A percentile compares a stretch with the other conserved stretches of the same genome.
Evolutionary conservation across 805 yeast genomes (phyloP).

Genomic region (Saccharomycopsis fermentans): DNA sequence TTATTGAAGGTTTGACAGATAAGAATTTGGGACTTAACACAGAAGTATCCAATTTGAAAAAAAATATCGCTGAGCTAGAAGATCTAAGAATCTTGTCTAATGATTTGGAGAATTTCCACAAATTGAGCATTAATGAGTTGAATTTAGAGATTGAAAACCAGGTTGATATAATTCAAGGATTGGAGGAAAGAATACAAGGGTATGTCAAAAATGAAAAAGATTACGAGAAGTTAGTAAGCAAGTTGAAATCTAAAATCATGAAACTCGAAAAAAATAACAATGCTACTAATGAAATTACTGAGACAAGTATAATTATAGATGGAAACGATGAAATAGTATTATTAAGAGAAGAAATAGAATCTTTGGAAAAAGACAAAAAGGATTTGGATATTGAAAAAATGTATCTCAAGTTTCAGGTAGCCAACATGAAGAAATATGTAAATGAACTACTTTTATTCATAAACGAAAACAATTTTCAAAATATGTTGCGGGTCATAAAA

Average conservation of each 20-base stretch:
- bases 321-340: neutral
- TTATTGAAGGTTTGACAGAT: constrained; percentile 29
- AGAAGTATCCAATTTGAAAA: constrained; percentile 27
- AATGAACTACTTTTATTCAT: neutral
- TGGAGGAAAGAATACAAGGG: neutral
- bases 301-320: neutral
- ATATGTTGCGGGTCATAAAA: neutral
- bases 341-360: neutral
- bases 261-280: neutral
- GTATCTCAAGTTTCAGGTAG: neutral
- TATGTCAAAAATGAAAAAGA: neutral
- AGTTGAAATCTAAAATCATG: neutral
- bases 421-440: neutral
- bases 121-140: constrained; percentile 35
- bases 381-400: neutral
- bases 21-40: constrained; percentile 28
- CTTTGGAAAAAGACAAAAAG: neutral
- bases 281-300: neutral
- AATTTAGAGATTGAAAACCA: constrained; percentile 28
- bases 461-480: neutral
- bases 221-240: neutral
- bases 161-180: constrained; percentile 11
- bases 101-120: constrained; percentile 36
- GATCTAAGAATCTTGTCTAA: constrained; percentile 41
- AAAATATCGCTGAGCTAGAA: constrained; percentile 35